Evolutionary conservation across 2,329 filamentous ascomycete genomes (phyloP).

Genomic region (Leptoxyphium fumago): DNA sequence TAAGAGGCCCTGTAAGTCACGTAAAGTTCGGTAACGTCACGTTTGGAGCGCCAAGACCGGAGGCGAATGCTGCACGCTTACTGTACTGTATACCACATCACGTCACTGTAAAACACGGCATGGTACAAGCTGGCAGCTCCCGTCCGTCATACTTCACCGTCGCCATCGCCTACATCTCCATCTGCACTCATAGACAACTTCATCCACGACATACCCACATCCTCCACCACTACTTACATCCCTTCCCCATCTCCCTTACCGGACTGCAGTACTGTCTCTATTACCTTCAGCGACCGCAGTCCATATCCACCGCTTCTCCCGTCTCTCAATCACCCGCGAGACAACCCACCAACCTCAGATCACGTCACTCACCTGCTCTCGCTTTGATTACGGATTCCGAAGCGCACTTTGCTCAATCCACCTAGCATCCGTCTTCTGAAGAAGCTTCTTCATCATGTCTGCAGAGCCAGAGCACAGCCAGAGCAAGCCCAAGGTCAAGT

Average conservation of each 20-base stretch:
- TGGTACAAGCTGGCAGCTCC: too few relatives aligned
- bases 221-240: not conserved
- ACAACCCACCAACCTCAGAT: not conserved
- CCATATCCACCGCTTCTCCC: too few relatives aligned
- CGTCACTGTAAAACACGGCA: too few relatives aligned
- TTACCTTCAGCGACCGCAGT: too few relatives aligned
- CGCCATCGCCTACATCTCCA: not conserved
- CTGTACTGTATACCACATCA: too few relatives aligned
- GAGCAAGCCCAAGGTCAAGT: constrained; percentile 33
- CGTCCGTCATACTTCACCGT: too few relatives aligned
- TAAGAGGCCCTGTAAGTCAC: too few relatives aligned
- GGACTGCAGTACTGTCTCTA: too few relatives aligned
- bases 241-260: not conserved
- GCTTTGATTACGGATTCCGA: not conserved
- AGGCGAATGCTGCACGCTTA: too few relatives aligned
- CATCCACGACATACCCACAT: not conserved
- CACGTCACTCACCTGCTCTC: not conserved
- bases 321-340: too few relatives aligned
- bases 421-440: not conserved
- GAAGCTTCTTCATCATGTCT: constrained; percentile 26
- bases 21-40: too few relatives aligned
- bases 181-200: not conserved
- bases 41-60: too few relatives aligned
- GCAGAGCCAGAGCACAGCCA: constrained; percentile 32
- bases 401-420: not conserved